Evolutionary conservation across 1,284 basidiomycete species (phyloP).

Genomic region (Papiliotrema terrestris): DNA sequence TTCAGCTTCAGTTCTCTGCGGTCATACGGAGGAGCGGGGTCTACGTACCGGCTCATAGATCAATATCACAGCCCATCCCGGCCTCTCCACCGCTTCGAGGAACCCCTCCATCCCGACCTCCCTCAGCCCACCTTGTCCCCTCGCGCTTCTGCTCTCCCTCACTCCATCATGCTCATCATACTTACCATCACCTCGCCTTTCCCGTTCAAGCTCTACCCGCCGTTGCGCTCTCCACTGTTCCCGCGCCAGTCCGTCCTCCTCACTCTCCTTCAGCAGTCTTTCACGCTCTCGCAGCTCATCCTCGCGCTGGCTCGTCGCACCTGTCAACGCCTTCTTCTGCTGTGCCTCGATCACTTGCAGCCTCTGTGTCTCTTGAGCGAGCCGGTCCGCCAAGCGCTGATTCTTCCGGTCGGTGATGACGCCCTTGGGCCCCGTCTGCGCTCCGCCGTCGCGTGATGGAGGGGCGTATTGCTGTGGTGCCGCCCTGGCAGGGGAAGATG

Average conservation of each 20-base stretch:
- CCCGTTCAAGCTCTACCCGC: constrained; percentile 9
- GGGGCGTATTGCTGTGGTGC: not conserved
- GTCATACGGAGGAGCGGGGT: not conserved
- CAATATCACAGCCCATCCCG: constrained; percentile 39
- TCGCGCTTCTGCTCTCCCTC: constrained; percentile 5
- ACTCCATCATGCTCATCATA: not conserved
- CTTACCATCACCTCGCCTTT: not conserved
- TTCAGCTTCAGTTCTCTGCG: not conserved
- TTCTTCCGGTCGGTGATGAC: constrained; percentile 38
- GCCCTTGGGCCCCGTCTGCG: constrained; percentile 45
- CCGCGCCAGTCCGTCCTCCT: constrained; percentile 5
- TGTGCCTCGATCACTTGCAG: constrained; percentile 11
- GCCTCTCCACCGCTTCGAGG: constrained; percentile 36
- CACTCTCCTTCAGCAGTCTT: constrained; percentile 11
- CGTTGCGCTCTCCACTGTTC: constrained; percentile 10
- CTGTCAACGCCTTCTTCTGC: constrained; percentile 27
- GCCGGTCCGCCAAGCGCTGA: constrained; percentile 1
- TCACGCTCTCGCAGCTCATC: constrained; percentile 12
- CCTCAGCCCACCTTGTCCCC: constrained; percentile 23
- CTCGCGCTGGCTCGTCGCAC: constrained; percentile 30
- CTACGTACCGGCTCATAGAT: constrained; percentile 46
- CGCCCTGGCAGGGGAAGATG: constrained; percentile 8
- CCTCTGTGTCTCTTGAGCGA: constrained; percentile 2
- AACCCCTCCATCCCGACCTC: constrained; percentile 41
- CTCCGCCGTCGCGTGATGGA: constrained; percentile 15